Percentiles rank a stretch among this genome's conserved stretches.
These are phyloP conservation scores for Fusarium longipes DNA, from an alignment of 2,329 filamentous ascomycete species.

Conservation along the genomic window DNA sequence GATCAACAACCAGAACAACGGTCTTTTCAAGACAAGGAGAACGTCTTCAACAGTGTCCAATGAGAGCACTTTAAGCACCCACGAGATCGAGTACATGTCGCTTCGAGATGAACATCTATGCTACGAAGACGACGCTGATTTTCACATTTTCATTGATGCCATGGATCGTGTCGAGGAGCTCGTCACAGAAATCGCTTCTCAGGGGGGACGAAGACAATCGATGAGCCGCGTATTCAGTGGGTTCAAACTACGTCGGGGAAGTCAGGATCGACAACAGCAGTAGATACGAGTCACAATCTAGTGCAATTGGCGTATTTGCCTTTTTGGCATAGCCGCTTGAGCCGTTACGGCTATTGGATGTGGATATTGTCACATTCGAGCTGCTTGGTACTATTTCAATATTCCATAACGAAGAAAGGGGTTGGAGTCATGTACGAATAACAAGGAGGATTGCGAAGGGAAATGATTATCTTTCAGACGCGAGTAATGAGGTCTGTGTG, in stretches of 20 bases:
- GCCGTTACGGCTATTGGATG: slow-evolving; percentile 1
- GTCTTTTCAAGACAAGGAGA: slow-evolving; percentile 26
- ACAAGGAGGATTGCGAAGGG: slow-evolving; percentile 5
- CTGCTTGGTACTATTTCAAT: not conserved
- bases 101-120: slow-evolving; percentile 40
- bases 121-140: slow-evolving; percentile 44
- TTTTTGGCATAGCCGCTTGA: slow-evolving; percentile 7
- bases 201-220: slow-evolving; percentile 32
- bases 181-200: slow-evolving; percentile 30
- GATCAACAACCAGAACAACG: slow-evolving; percentile 20
- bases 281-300: slow-evolving; percentile 11
- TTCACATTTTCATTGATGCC: slow-evolving; percentile 44
- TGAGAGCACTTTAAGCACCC: slow-evolving; percentile 32
- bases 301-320: not conserved
- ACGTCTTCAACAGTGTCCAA: slow-evolving; percentile 39
- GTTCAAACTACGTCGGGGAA: slow-evolving; percentile 36
- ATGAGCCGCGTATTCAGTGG: slow-evolving; percentile 36
- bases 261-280: slow-evolving; percentile 14
- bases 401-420: slow-evolving; percentile 15
- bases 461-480: slow-evolving; percentile 1
- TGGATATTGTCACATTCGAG: not conserved
- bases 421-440: slow-evolving; percentile 14
- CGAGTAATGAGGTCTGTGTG: slow-evolving; percentile 12
- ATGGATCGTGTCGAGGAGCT: slow-evolving; percentile 43
- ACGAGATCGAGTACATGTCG: slow-evolving; percentile 42